Percentiles rank a stretch among this genome's conserved stretches.
Evolutionary conservation across 768 basidiomycete genomes (phyloP).

Genomic region (Phlebiopsis gigantea): DNA sequence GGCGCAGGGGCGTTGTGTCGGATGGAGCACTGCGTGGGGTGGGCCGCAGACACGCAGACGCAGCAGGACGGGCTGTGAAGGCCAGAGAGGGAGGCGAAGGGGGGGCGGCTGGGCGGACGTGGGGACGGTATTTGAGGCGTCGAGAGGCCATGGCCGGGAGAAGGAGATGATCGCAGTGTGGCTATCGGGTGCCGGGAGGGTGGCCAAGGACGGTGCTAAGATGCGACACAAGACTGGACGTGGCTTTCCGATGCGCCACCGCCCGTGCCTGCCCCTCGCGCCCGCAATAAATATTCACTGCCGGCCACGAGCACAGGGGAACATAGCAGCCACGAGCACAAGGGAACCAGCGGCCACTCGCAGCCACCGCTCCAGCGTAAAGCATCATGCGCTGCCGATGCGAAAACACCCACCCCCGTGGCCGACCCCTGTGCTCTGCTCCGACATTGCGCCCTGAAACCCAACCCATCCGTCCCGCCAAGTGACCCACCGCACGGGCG

Average conservation of each 20-base stretch:
- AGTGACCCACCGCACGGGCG: neutral
- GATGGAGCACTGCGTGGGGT: neutral
- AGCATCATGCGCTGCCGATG: too few relatives aligned
- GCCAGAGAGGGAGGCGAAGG: conserved; percentile 1
- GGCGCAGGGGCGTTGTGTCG: neutral
- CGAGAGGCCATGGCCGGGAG: neutral
- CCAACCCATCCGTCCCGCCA: neutral
- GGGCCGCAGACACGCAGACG: neutral
- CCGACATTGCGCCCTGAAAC: neutral
- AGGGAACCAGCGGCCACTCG: neutral
- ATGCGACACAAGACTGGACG: conserved; percentile 6
- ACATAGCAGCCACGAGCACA: neutral
- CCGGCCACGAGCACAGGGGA: neutral
- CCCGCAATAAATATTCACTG: neutral
- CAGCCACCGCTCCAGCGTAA: too few relatives aligned
- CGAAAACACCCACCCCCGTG: neutral
- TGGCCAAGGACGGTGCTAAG: conserved; percentile 10
- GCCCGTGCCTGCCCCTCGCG: neutral
- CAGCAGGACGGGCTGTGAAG: neutral
- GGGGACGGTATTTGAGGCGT: conserved; percentile 1
- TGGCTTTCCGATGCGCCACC: conserved; percentile 1
- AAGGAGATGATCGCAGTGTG: conserved; percentile 12
- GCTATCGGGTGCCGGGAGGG: conserved; percentile 8
- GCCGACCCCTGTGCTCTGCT: neutral
- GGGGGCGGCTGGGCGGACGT: neutral